Evolutionary conservation across 1,284 basidiomycete species (phyloP), one percentile per base, ranked within the genome.

Genomic region (Pisolithus thermaeus): DNA sequence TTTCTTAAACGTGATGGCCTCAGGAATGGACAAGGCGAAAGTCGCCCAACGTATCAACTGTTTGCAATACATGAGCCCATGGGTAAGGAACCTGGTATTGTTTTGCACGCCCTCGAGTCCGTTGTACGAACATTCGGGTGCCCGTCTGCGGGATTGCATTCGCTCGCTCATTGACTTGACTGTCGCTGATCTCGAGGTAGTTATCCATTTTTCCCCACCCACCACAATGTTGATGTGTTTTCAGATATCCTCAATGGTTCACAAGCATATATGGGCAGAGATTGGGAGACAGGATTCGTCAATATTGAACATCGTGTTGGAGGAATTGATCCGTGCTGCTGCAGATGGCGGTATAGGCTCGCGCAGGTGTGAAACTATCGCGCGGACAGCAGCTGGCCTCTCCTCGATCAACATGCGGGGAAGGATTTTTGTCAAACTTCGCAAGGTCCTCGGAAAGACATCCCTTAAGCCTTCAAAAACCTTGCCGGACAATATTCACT

Each of bases 61-160:
- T 60, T 66, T 93, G 18, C 81, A 87, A 54, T 93, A 92, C 61
- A 77, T 94, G 72, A 80, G 78, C 42, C 90, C 92, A 2, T 96
- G 92, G 92, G 77, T 95, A 44, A 83, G 78, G 64, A 93, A 94
- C 61, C 72, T 96, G 2, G 74, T 80, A 2, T 65, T 73, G 20
- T 93, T 90, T 59, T 79, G 81, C 38, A 84, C 86, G 58, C 85
- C 90, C 1, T 80, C 81, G 1, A 78, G 77, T 56, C 66, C 72
- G 25, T 66, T 82, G 22, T 89, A 79, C 56, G 88, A 91, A 53
- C 75, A 80, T 38, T 86, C 87, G 2, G 84, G 82, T 5, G 79
- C 83, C 5, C 77, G 82, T 57, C 69, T 94, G 20, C 79, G 88
- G 11, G 90, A 93, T 61, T 86, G 87, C 56, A 76, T 94, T 47